phyloP scores from a whole-genome alignment of 345 rosid genomes.

The Sonneratia caseolaris region DNA sequence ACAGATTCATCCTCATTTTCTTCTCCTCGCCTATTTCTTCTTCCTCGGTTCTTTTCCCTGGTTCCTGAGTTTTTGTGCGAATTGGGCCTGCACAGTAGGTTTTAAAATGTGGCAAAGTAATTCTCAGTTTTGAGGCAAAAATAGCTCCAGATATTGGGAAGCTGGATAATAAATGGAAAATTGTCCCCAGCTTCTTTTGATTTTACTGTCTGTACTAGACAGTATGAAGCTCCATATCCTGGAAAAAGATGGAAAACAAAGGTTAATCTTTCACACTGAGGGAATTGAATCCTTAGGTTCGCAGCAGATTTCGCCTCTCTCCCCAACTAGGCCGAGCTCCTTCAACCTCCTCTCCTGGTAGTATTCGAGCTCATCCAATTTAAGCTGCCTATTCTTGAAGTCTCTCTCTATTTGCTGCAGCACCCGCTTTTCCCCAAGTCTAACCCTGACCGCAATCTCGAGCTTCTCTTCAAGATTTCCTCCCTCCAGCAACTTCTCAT shows the following conservation, averaged over 20 bases:
- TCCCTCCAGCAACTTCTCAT: constrained; percentile 12
- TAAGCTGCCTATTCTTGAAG: constrained; percentile 11
- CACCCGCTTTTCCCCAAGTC: constrained; percentile 17
- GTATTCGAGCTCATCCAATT: constrained; percentile 12
- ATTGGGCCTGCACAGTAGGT: no score
- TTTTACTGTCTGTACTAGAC: neutral
- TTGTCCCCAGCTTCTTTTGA: no score
- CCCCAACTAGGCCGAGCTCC: constrained; percentile 15
- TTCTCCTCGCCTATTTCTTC: neutral
- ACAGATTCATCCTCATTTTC: neutral
- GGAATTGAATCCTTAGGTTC: constrained; percentile 11
- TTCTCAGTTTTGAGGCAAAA: no score
- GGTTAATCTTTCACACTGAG: neutral
- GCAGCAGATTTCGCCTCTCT: constrained; percentile 8
- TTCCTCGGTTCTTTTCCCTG: no score
- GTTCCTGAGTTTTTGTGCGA: no score
- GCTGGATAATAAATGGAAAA: no score
- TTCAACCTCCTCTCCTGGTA: constrained; percentile 15
- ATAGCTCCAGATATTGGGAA: no score
- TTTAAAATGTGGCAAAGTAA: no score
- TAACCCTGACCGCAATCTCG: constrained; percentile 13
- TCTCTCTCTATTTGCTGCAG: constrained; percentile 9
- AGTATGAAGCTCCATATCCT: neutral
- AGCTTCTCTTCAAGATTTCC: constrained; percentile 10
- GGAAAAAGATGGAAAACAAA: neutral